Evolutionary conservation across 257 asterid species (phyloP).

Genomic region (Plantago elongata): DNA sequence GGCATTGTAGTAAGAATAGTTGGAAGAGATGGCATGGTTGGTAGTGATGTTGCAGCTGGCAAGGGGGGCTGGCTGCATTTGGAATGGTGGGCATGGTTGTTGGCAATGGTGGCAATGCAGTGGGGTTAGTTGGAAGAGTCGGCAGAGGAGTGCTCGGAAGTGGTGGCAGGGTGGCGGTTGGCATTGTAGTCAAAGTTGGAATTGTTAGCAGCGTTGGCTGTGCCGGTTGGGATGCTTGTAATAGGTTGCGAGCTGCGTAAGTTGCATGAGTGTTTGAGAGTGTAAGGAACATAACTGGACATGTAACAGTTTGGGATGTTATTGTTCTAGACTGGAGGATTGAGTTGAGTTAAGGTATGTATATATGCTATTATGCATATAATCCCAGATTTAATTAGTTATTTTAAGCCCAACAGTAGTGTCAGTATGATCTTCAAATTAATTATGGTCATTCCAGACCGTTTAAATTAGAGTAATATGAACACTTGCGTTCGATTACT

Average conservation of each 20-base stretch:
- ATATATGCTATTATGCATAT: too few species aligned
- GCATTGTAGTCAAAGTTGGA: conserved; percentile 15
- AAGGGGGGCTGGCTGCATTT: conserved; percentile 17
- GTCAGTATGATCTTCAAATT: too few species aligned
- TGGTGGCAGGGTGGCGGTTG: conserved; percentile 16
- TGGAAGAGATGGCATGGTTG: conserved; percentile 13
- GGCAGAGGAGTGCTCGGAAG: conserved; percentile 19
- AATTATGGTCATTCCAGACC: too few species aligned
- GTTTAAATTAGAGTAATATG: too few species aligned
- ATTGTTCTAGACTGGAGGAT: too few species aligned
- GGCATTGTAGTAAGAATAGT: neutral
- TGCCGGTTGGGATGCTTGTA: conserved; percentile 17
- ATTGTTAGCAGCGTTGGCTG: conserved; percentile 12
- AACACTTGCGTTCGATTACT: too few species aligned
- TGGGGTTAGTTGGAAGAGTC: conserved; percentile 14
- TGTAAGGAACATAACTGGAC: conserved; percentile 4
- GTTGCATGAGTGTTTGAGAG: conserved; percentile 11
- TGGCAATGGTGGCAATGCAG: conserved; percentile 8
- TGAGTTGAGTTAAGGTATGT: too few species aligned
- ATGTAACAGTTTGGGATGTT: neutral
- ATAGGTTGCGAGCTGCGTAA: conserved; percentile 15
- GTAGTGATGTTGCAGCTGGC: conserved; percentile 1
- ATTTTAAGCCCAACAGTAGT: too few species aligned
- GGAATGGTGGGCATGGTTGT: neutral
- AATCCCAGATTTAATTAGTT: too few species aligned